phyloP scores from a whole-genome alignment of 2,329 filamentous ascomycete species.

The Ophioceras dolichostomum region DNA sequence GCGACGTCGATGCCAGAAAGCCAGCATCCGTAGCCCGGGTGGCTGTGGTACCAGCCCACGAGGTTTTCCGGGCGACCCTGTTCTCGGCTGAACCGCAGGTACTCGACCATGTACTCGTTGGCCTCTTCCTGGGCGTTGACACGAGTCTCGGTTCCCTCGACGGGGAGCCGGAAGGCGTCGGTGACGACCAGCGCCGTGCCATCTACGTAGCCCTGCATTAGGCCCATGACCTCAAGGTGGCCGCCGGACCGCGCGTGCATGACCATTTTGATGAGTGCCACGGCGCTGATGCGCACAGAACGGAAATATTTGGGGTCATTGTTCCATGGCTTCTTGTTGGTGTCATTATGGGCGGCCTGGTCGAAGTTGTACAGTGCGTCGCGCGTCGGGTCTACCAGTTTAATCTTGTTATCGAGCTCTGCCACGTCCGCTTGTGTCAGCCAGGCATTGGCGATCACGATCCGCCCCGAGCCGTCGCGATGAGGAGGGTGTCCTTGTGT shows the following conservation, averaged over 20 bases:
- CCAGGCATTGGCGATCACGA: background rate
- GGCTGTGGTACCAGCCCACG: constrained; percentile 96
- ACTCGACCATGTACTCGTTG: constrained; percentile 93
- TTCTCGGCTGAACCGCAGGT: constrained; percentile 63
- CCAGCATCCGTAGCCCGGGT: constrained; percentile 98
- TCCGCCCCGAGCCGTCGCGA: too few relatives aligned
- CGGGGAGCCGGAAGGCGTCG: constrained; percentile 84
- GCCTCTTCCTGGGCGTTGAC: constrained; percentile 94
- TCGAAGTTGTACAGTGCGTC: constrained; percentile 90
- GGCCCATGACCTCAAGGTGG: constrained; percentile 86
- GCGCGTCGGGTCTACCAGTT: constrained; percentile 72
- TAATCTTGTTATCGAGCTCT: constrained; percentile 83
- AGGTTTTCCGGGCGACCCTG: constrained; percentile 77
- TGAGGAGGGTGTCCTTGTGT: too few relatives aligned
- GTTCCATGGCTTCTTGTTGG: constrained; percentile 61
- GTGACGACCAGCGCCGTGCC: constrained; percentile 82
- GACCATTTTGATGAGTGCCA: constrained; percentile 95
- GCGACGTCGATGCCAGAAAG: constrained; percentile 89
- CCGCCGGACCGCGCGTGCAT: constrained; percentile 98
- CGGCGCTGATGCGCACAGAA: constrained; percentile 81
- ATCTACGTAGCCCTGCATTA: constrained; percentile 93
- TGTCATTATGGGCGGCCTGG: constrained; percentile 50
- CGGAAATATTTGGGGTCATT: constrained; percentile 81
- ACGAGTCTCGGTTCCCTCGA: constrained; percentile 95
- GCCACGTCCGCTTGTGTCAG: background rate